These are phyloP conservation scores for Brassica cretica DNA, from an alignment of 345 rosid genomes.

Conservation along the genomic window DNA sequence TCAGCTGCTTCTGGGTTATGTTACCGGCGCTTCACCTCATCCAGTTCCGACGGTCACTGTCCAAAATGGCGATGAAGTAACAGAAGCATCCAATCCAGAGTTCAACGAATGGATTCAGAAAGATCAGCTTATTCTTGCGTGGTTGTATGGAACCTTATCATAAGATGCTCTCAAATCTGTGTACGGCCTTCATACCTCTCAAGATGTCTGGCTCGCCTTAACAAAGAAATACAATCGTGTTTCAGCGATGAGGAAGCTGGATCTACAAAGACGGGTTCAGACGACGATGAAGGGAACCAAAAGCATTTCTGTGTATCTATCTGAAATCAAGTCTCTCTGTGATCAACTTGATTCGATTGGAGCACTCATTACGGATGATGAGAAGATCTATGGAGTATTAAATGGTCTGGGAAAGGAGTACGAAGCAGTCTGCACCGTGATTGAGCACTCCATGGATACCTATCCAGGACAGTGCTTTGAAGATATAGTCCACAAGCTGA, in stretches of 20 bases:
- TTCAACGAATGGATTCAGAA: no score
- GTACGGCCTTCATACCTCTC: not conserved
- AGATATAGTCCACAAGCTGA: no score
- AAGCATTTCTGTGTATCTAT: not conserved
- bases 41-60: no score
- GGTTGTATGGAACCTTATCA: no score
- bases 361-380: not conserved
- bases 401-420: not conserved
- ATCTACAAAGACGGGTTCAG: not conserved
- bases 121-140: no score
- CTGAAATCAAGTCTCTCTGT: not conserved
- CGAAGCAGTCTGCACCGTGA: not conserved
- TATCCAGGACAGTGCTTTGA: no score
- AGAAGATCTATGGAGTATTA: not conserved
- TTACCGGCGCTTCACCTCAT: no score
- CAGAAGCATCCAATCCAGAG: no score
- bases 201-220: not conserved
- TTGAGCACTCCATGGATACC: not conserved
- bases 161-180: not conserved
- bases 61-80: no score
- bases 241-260: not conserved
- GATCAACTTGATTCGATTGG: not conserved
- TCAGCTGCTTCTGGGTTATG: no score
- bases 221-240: not conserved
- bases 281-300: not conserved